Evolutionary conservation across 2,329 filamentous ascomycete species (phyloP), one percentile per base, ranked within the genome.

Genomic region (Cladorrhinum sp.): DNA sequence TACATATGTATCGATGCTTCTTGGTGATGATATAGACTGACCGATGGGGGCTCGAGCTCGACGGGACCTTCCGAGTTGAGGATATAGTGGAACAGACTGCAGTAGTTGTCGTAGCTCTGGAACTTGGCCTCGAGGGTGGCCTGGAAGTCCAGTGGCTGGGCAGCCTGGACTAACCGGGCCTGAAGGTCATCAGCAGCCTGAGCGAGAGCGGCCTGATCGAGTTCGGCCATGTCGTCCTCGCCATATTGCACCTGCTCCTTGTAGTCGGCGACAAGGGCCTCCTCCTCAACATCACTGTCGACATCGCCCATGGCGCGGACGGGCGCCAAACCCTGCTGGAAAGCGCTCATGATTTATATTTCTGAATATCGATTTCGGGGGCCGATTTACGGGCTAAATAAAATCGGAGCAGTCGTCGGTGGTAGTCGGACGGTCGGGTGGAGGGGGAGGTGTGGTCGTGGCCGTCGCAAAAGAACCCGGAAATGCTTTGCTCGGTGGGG

Each of bases 51-150:
- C 77, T 99, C 95, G 69, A 99, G 83, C 74, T 99, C 95, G 63
- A 99, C 94, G 16, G 95, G 95, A n/a, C 95, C 95, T 69, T 98
- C 95, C 55, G 94, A 98, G 85, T 99, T 99, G 74, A 99, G 83
- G 76, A 99, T 97, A 80, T 92, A 98, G 82, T 99, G 95, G 82
- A 99, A 99, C 71, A 99, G 82, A 78, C 91, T 96, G 88, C 95
- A 99, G 85, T 99, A 99, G 76, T 92, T 91, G 81, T 99, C 95
- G 83, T 99, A 99, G 81, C 93, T 97, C 77, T 92, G 89, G 81
- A 98, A 97, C 81, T 98, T 98, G 76, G 91, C 91, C 78, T 98
- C 95, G 60, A 99, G 85, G 33, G 93, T 91, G 53, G 95, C 95
- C 73, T 95, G 92, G 78, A 96, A 98, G 75, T 99, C 95, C 68